phyloP scores from a whole-genome alignment of 768 basidiomycete species.

The Tricholoma saponaceum region DNA sequence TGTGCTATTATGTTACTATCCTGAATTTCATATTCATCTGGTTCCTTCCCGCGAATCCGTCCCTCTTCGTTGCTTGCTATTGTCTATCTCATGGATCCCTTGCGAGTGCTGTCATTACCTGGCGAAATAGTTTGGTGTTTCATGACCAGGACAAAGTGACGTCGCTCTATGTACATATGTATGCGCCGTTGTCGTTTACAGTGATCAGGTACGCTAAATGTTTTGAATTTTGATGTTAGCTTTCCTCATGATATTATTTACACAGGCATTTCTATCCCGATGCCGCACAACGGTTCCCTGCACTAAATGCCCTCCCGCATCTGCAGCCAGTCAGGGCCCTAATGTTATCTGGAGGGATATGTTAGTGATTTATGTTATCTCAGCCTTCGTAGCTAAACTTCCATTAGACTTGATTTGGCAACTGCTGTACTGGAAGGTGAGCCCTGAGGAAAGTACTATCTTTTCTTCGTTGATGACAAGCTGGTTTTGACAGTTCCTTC shows the following conservation, averaged over 20 bases:
- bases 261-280: slow-evolving; percentile 86
- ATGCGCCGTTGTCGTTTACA: slow-evolving; percentile 86
- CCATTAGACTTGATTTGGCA: slow-evolving; percentile 87
- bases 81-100: slow-evolving; percentile 88
- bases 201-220: slow-evolving; percentile 67
- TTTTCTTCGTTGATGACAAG: background rate
- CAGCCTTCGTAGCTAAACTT: slow-evolving; percentile 10
- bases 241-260: background rate
- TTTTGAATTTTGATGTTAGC: background rate
- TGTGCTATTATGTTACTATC: slow-evolving; percentile 92
- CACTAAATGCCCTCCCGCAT: slow-evolving; percentile 63
- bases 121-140: slow-evolving; percentile 98
- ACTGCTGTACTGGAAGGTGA: slow-evolving; percentile 86
- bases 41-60: slow-evolving; percentile 73
- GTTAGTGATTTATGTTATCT: slow-evolving; percentile 43
- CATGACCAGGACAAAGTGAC: slow-evolving; percentile 97
- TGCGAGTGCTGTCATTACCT: slow-evolving; percentile 94
- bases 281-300: slow-evolving; percentile 82
- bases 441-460: background rate
- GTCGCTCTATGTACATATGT: slow-evolving; percentile 92
- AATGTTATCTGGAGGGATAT: slow-evolving; percentile 77
- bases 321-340: slow-evolving; percentile 70
- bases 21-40: slow-evolving; percentile 92
- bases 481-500: slow-evolving; percentile 56
- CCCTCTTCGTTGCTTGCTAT: slow-evolving; percentile 89